Evolutionary conservation across 768 basidiomycete genomes (phyloP).

Genomic region (Pleurotus eryngii): DNA sequence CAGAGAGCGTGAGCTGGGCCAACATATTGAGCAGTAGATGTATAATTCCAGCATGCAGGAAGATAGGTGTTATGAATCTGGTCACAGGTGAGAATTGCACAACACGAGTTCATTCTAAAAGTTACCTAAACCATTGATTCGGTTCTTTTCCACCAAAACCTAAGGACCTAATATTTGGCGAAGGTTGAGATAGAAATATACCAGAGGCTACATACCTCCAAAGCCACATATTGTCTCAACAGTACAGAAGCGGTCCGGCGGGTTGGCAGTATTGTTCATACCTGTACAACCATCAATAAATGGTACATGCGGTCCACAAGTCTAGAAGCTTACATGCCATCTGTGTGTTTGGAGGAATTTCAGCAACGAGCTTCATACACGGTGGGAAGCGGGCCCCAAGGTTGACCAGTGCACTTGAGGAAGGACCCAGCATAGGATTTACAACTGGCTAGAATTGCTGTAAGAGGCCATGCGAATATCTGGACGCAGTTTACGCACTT

Average conservation of each 20-base stretch:
- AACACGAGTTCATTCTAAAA: not conserved
- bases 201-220: conserved; percentile 51
- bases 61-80: conserved; percentile 86
- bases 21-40: conserved; percentile 90
- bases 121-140: conserved; percentile 47
- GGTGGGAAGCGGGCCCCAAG: conserved; percentile 91
- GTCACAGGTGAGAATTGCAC: not conserved
- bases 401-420: conserved; percentile 77
- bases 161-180: conserved; percentile 10
- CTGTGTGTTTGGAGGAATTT: conserved; percentile 48
- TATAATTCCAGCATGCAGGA: conserved; percentile 94
- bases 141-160: conserved; percentile 41
- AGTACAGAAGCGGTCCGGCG: conserved; percentile 64
- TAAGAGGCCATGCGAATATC: not conserved
- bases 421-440: conserved; percentile 91
- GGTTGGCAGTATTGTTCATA: conserved; percentile 82
- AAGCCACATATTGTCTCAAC: conserved; percentile 87
- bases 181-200: conserved; percentile 18
- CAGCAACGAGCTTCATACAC: conserved; percentile 76
- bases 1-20: conserved; percentile 77
- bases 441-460: conserved; percentile 55
- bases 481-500: conserved; percentile 38
- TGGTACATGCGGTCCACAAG: not conserved
- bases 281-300: conserved; percentile 35
- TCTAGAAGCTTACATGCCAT: conserved; percentile 53